Conservation (phyloP, 352 stramenopile species). For the Pythium brachiatum region DNA sequence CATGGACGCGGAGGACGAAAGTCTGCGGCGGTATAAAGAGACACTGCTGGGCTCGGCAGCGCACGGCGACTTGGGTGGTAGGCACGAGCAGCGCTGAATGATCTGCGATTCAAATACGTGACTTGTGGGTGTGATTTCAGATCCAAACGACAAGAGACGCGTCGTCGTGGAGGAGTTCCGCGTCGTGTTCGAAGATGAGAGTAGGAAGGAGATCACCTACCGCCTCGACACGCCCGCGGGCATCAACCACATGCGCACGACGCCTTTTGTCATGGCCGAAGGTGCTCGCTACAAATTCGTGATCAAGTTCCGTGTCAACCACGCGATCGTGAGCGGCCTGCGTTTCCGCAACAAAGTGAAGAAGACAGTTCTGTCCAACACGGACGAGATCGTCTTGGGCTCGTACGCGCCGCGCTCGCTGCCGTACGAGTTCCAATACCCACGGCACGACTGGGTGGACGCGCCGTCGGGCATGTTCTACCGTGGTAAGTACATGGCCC, state of each 20-base stretch:
- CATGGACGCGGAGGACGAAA: conserved; percentile 82
- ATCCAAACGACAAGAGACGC: conserved; percentile 53
- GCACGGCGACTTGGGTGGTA: conserved; percentile 77
- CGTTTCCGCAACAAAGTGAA: conserved; percentile 87
- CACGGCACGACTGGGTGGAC: conserved; percentile 76
- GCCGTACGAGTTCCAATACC: conserved; percentile 83
- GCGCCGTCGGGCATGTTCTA: conserved; percentile 85
- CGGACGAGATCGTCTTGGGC: conserved; percentile 81
- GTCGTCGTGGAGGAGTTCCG: conserved; percentile 87
- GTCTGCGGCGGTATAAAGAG: conserved; percentile 83
- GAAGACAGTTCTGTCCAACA: conserved; percentile 72
- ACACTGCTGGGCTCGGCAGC: conserved; percentile 72
- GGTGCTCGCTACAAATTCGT: conserved; percentile 80
- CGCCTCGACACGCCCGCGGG: conserved; percentile 63
- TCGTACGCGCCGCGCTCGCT: conserved; percentile 76
- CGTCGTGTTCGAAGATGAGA: conserved; percentile 77
- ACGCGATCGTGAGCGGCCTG: conserved; percentile 79
- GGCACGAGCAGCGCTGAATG: background rate
- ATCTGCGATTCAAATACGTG: background rate
- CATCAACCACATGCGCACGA: conserved; percentile 68
- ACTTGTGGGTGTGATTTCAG: conserved; percentile 23
- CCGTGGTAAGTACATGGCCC: conserved; percentile 82
- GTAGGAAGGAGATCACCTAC: conserved; percentile 60
- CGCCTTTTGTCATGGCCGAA: conserved; percentile 73
- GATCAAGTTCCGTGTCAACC: conserved; percentile 84